Evolutionary conservation across 441 rosid species (phyloP).

Genomic region (Breynia disticha): DNA sequence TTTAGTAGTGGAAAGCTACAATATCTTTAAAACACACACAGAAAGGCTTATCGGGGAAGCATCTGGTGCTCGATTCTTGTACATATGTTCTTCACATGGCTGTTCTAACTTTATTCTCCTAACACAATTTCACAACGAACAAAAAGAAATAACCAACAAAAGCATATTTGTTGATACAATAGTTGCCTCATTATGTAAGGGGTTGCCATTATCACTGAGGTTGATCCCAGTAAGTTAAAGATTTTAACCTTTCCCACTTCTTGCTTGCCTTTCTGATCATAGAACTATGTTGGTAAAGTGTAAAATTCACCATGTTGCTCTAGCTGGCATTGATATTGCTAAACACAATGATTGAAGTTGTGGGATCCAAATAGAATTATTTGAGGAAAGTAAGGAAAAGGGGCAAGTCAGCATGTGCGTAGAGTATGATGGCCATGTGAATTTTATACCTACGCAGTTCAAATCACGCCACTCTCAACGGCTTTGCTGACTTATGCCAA

Average conservation of each 20-base stretch:
- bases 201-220: conserved; percentile 56
- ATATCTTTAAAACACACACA: background rate
- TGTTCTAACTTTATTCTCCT: background rate
- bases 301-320: too few relatives aligned
- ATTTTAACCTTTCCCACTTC: background rate
- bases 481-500: too few relatives aligned
- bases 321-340: too few relatives aligned
- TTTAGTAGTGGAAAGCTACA: too few relatives aligned
- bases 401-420: background rate
- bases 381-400: background rate
- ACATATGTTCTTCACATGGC: background rate
- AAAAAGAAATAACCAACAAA: too few relatives aligned
- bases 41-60: conserved; percentile 9
- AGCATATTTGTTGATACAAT: too few relatives aligned
- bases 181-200: conserved; percentile 15
- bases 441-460: background rate
- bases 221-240: conserved; percentile 53
- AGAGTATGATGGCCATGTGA: background rate
- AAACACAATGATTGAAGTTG: too few relatives aligned
- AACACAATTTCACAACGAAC: background rate
- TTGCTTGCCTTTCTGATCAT: background rate
- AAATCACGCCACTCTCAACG: too few relatives aligned
- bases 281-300: too few relatives aligned
- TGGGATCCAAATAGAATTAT: too few relatives aligned
- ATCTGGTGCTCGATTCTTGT: background rate